Base-by-base conservation (phyloP, 768 basidiomycete species). In the Lactifluus volemus region DNA sequence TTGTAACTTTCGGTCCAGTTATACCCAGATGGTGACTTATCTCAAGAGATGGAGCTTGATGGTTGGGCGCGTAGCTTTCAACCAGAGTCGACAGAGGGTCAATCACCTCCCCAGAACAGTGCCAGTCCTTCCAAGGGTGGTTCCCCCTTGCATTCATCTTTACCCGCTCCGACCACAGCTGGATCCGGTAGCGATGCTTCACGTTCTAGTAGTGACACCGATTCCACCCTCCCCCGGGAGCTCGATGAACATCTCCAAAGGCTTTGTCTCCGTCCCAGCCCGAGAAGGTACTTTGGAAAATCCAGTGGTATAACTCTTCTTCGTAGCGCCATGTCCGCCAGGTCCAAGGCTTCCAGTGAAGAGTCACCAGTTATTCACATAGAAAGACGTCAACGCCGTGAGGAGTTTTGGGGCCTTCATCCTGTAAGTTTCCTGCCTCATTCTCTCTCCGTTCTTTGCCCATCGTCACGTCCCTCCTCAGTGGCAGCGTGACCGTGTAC, bases 11-110 rank as follows among this genome's bases (percentile, higher is more conserved):
- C 25, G 5, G 9, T 38, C 29, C 8, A 65, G 64, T 34, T 65
- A 4, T 63, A 65, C 44, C 64, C 64, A 10, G 64, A 65, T 1
- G 64, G 60, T 25, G 64, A 65, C 30, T 63, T 65, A 17, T 65
- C 64, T n/a, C 55, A 55, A 29, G 64, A 65, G 21, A 63, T 65
- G 55, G 64, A 65, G 42, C 55, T 65, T 17, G 64, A 65, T 2
- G 30, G 56, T 44, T 65, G 64, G 64, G 51, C 53, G 0, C 60
- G 64, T 30, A 21, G 30, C 30, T 63, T 57, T 32, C 55, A 63
- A 45, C 61, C 61, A 21, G 55, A 58, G n/a, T n/a, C 61, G 0
- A 6, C 47, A 30, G 61, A 53, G 14, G 51, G 41, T 30, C 60
- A 5, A 21, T 30, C 52, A 19, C 10, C 30, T 11, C 19, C 25